Evolutionary conservation across 73 alveolate species (phyloP).

Genomic region (Tetrahymena malaccensis): DNA sequence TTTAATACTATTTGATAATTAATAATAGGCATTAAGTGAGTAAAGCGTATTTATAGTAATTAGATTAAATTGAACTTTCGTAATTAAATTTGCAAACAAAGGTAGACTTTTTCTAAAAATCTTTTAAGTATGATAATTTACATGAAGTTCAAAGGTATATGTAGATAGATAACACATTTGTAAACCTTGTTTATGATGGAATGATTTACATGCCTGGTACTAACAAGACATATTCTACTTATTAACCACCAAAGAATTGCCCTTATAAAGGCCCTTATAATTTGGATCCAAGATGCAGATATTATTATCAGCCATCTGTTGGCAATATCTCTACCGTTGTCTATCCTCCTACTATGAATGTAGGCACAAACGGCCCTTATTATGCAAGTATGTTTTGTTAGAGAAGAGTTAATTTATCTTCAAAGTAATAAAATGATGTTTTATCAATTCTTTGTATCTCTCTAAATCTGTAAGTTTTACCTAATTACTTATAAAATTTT

Average conservation of each 20-base stretch:
- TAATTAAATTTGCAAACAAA: too few relatives aligned
- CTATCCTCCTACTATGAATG: not conserved
- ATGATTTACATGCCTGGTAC: not conserved
- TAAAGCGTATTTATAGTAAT: not conserved
- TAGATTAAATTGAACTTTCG: not conserved
- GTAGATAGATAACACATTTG: too few relatives aligned
- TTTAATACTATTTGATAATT: too few relatives aligned
- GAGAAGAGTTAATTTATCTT: not conserved
- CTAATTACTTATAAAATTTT: not conserved
- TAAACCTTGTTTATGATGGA: not conserved
- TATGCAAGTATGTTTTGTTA: not conserved
- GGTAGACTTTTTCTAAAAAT: not conserved
- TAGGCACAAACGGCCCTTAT: not conserved
- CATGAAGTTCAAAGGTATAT: not conserved
- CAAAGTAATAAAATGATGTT: not conserved
- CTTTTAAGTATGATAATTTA: not conserved
- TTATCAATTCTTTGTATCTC: not conserved
- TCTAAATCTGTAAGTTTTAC: not conserved
- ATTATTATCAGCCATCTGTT: not conserved
- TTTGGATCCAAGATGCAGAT: not conserved
- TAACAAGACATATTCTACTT: not conserved
- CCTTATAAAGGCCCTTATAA: not conserved
- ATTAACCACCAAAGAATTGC: not conserved
- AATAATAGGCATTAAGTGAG: not conserved
- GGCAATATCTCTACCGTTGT: not conserved